Base-by-base conservation (phyloP, 768 basidiomycete genomes). In the Omphalotus guepiniiformis region DNA sequence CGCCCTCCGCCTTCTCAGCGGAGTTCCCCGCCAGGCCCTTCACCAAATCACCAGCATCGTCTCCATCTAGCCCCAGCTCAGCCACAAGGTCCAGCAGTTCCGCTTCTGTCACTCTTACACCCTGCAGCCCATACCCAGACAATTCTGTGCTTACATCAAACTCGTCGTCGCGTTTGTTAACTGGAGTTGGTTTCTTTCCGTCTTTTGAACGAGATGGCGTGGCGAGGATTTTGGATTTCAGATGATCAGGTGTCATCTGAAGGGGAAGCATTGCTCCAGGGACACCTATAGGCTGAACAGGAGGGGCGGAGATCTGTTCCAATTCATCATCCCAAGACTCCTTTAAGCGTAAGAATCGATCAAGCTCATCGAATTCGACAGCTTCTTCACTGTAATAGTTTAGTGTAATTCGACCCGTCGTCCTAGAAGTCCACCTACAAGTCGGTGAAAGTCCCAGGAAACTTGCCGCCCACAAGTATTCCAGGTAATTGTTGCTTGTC, bases 401-500 rank as follows among this genome's bases (percentile, higher is more conserved):
- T 29, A 30, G 6, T 25, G n/a, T 1, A 35, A 37, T 37, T 37
- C 18, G 23, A 19, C 15, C 44, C 2, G 25, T 26, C 15, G 23
- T 26, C 8, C n/a, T 9, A 6, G 7, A 29, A 16, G 9, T 41
- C 18, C 48, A 58, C 85, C 61, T 56, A 91, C 88, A 90, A 91
- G 51, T 86, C 80, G 29, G 75, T 63, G 60, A 88, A 85, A 35
- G 79, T 77, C 88, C 90, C 90, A 39, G 82, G 82, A 58, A 78
- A 93, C 48, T 71, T 75, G 29, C 80, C 80, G 3, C 90, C 90
- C 29, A 93, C 76, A 5, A 93, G 78, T 34, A 92, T 82, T 2
- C 90, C 91, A 19, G 90, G 90, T 3, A 93, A 71, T 55, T 88
- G 88, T 54, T 88, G 87, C 55, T 91, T 90, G 61, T 82, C 91